Evolutionary conservation across 768 basidiomycete species (phyloP), one percentile per base, ranked within the genome.

Genomic region (Leccinum disarticulatum): DNA sequence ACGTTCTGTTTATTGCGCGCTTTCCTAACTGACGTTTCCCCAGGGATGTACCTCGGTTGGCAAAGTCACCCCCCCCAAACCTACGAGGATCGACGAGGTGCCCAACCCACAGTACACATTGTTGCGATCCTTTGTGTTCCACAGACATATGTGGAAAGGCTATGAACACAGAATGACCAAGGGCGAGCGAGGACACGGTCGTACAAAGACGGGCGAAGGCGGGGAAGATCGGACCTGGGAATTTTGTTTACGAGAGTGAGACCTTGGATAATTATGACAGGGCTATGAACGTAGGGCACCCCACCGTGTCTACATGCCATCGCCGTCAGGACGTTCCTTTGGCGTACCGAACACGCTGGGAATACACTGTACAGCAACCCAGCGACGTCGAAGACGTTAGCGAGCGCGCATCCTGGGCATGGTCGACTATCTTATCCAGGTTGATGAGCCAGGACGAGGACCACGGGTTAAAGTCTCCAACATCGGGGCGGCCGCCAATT

Each of bases 151-250:
- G 0, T 98, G 93, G 86, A 83, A 82, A 52, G 93, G 92, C 1
- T 98, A 98, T 66, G 88, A 88, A 65, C 96, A 98, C 71, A 79
- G 92, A n/a, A 90, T 96, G 87, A 97, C 96, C 3, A 90, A 94
- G 68, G 95, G 95, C 6, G 92, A 83, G 77, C 80, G 64, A 43
- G n/a, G 72, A 0, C 82, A 82, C 69, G 87, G 84, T 30, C 82
- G 77, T 43, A 84, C 82, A 28, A 87, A 73, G 76, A n/a, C n/a
- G 68, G n/a, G n/a, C n/a, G n/a, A n/a, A 41, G 88, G 84, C 9
- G 90, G 86, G 51, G 90, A 87, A 65, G 90, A 93, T 64, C 79
- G 91, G 60, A 94, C 91, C 62, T 95, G 93, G 93, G 91, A 95
- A 72, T 94, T 95, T 74, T 93, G 81, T 73, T 61, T 82, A 56